Percentiles rank a stretch among this genome's conserved stretches.
phyloP scores from a whole-genome alignment of 805 yeast species.

The Monosporozyma siamensis region DNA sequence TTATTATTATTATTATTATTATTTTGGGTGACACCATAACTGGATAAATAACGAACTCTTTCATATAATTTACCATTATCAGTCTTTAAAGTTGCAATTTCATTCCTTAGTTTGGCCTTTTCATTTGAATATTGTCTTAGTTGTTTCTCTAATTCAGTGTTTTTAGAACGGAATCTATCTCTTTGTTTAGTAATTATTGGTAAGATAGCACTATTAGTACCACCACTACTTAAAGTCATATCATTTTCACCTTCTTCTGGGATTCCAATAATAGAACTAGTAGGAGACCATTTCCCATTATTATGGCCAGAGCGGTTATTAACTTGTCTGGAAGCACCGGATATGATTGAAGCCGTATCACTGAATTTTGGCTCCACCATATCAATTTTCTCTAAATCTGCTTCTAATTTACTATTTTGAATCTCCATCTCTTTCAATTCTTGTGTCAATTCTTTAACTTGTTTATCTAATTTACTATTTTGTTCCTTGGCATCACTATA shows the following conservation, averaged over 20 bases:
- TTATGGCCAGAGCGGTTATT: constrained; percentile 24
- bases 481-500: constrained; percentile 39
- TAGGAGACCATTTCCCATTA: constrained; percentile 38
- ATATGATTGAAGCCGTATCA: constrained; percentile 57
- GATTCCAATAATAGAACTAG: constrained; percentile 42
- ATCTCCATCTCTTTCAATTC: constrained; percentile 37
- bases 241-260: constrained; percentile 30
- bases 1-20: constrained; percentile 22
- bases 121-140: constrained; percentile 46
- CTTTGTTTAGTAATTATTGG: constrained; percentile 92
- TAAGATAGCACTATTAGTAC: constrained; percentile 41
- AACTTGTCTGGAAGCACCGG: constrained; percentile 41
- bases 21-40: constrained; percentile 30
- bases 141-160: constrained; percentile 77
- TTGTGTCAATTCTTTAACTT: constrained; percentile 27
- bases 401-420: constrained; percentile 57
- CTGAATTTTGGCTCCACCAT: constrained; percentile 32
- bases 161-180: constrained; percentile 81
- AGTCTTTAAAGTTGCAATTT: constrained; percentile 50
- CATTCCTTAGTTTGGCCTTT: constrained; percentile 53
- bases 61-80: constrained; percentile 79
- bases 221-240: neutral
- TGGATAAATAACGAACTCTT: constrained; percentile 56
- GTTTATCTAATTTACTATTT: constrained; percentile 33
- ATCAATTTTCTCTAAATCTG: constrained; percentile 57